phyloP scores from a whole-genome alignment of 805 yeast genomes.

The Wickerhamiella australiensis region DNA sequence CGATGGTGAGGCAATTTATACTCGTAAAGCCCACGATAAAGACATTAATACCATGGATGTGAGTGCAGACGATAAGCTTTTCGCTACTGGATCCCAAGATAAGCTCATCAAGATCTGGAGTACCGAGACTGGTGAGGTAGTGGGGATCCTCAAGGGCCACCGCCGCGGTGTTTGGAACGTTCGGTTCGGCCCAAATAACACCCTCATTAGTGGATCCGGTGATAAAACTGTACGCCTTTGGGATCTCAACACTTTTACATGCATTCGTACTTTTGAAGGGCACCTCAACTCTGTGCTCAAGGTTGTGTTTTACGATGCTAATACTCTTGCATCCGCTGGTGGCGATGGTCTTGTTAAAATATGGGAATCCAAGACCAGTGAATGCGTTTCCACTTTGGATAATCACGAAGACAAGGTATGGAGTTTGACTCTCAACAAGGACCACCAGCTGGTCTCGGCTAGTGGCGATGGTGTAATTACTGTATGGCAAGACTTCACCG shows the following conservation, averaged over 20 bases:
- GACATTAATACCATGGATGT: slow-evolving; percentile 84
- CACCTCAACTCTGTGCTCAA: slow-evolving; percentile 88
- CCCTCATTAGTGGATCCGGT: slow-evolving; percentile 70
- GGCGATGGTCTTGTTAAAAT: slow-evolving; percentile 91
- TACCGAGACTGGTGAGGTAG: slow-evolving; percentile 68
- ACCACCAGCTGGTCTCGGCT: slow-evolving; percentile 61
- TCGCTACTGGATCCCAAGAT: slow-evolving; percentile 93
- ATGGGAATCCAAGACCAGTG: slow-evolving; percentile 74
- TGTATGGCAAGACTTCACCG: slow-evolving; percentile 81
- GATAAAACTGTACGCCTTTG: slow-evolving; percentile 84
- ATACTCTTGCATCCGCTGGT: slow-evolving; percentile 52
- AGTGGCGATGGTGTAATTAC: slow-evolving; percentile 92
- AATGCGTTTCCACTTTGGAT: slow-evolving; percentile 72
- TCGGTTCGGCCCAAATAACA: slow-evolving; percentile 60
- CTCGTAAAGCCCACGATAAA: slow-evolving; percentile 93
- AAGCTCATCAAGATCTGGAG: slow-evolving; percentile 87
- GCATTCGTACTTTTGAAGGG: slow-evolving; percentile 79
- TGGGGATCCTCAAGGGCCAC: slow-evolving; percentile 80
- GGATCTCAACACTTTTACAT: slow-evolving; percentile 68
- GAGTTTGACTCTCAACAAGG: slow-evolving; percentile 61
- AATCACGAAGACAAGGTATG: slow-evolving; percentile 89
- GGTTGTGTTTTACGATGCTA: slow-evolving; percentile 52
- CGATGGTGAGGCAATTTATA: slow-evolving; percentile 50
- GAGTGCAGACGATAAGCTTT: slow-evolving; percentile 76
- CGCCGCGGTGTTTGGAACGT: slow-evolving; percentile 93